Percentiles rank a stretch among this genome's conserved stretches.
These are phyloP conservation scores for Arthrobotrys conoides DNA, from an alignment of 2,329 filamentous ascomycete genomes.

Conservation along the genomic window DNA sequence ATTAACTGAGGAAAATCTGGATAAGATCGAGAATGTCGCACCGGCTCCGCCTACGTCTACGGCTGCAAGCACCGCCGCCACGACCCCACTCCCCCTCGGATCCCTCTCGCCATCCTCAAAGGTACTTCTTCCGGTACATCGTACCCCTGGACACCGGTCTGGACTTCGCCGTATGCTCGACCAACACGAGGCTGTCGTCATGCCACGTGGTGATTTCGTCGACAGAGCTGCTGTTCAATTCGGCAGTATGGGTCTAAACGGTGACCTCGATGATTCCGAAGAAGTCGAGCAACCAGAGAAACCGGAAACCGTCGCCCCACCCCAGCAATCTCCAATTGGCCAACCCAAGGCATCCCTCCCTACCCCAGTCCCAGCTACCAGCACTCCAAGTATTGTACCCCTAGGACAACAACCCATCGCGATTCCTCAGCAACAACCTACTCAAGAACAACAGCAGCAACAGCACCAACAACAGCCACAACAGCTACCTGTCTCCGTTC, in stretches of 20 bases:
- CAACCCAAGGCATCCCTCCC: slow-evolving; percentile 89
- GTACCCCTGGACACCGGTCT: slow-evolving; percentile 73
- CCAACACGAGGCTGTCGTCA: slow-evolving; percentile 96
- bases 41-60: slow-evolving; percentile 83
- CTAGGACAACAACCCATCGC: slow-evolving; percentile 67
- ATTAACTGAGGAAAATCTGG: slow-evolving; percentile 90
- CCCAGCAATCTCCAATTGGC: slow-evolving; percentile 91
- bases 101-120: slow-evolving; percentile 78
- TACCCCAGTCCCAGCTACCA: slow-evolving; percentile 68
- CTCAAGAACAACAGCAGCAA: slow-evolving; percentile 65
- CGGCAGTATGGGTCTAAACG: slow-evolving; percentile 91
- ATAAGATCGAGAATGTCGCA: slow-evolving; percentile 87
- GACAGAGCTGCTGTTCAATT: slow-evolving; percentile 95
- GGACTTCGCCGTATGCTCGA: slow-evolving; percentile 90
- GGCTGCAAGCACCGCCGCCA: slow-evolving; percentile 87
- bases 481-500: slow-evolving; percentile 70
- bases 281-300: slow-evolving; percentile 91
- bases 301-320: slow-evolving; percentile 91
- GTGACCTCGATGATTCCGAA: slow-evolving; percentile 82
- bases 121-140: slow-evolving; percentile 74
- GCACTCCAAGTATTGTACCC: slow-evolving; percentile 66
- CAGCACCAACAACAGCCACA: slow-evolving; percentile 44
- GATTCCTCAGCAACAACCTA: slow-evolving; percentile 65
- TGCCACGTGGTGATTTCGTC: slow-evolving; percentile 91
- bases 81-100: slow-evolving; percentile 78